These are phyloP conservation scores for Zymoseptoria pseudotritici DNA, from an alignment of 2,329 filamentous ascomycete species.

Conservation along the genomic window DNA sequence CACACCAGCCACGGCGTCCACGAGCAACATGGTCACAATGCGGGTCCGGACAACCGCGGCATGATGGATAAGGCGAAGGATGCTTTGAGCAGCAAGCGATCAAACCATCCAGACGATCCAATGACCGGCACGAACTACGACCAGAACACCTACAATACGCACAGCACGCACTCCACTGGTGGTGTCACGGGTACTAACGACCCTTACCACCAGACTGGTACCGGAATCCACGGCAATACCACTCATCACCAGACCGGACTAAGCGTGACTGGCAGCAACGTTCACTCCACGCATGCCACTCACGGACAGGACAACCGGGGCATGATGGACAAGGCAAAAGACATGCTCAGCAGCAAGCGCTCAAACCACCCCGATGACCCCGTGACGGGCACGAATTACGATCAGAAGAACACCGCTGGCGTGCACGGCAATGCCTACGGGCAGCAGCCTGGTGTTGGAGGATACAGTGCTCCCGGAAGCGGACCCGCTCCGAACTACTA, in stretches of 20 bases:
- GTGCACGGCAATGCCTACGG: background rate
- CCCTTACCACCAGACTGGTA: background rate
- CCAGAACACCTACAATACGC: conserved; percentile 1
- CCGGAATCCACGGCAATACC: background rate
- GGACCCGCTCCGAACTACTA: background rate
- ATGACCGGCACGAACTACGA: conserved; percentile 9
- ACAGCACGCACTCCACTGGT: background rate
- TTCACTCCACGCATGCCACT: background rate
- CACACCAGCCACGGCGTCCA: background rate
- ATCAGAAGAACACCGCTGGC: background rate
- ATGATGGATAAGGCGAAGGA: conserved; percentile 13
- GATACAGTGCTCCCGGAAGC: background rate
- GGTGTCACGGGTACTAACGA: background rate
- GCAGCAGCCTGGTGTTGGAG: background rate
- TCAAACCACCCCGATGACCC: conserved; percentile 1
- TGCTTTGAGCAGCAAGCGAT: conserved; percentile 5
- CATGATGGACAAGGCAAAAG: conserved; percentile 10
- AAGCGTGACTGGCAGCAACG: background rate
- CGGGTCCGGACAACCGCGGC: conserved; percentile 8
- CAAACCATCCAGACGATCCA: conserved; percentile 10
- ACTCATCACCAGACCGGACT: background rate
- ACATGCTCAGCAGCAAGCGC: conserved; percentile 6
- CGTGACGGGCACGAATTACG: background rate
- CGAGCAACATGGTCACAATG: background rate
- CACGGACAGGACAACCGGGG: background rate